Percentiles rank a stretch among this genome's conserved stretches.
These are phyloP conservation scores for Lentinula boryana DNA, from an alignment of 768 basidiomycete species.

Conservation along the genomic window DNA sequence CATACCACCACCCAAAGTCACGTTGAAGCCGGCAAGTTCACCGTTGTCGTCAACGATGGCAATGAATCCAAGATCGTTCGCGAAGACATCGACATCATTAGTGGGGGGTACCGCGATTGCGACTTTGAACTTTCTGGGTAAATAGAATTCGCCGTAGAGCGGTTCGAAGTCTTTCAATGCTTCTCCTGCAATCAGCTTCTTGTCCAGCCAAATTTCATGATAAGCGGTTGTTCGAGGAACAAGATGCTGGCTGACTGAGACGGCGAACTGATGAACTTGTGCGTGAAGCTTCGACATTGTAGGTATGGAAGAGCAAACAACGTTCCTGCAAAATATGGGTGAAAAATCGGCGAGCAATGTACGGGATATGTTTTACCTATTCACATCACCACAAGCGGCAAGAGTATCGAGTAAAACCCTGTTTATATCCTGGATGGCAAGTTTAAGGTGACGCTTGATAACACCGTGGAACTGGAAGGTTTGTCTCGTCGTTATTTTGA, in stretches of 20 bases:
- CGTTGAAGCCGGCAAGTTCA: slow-evolving; percentile 88
- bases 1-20: slow-evolving; percentile 94
- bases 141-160: slow-evolving; percentile 95
- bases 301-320: slow-evolving; percentile 88
- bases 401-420: slow-evolving; percentile 86
- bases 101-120: slow-evolving; percentile 94
- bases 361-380: slow-evolving; percentile 47
- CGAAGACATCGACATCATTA: slow-evolving; percentile 94
- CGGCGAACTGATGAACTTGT: slow-evolving; percentile 80
- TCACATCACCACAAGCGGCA: slow-evolving; percentile 98
- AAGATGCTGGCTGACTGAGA: slow-evolving; percentile 76
- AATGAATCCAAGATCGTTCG: slow-evolving; percentile 96
- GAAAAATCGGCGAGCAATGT: slow-evolving; percentile 7
- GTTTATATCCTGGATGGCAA: slow-evolving; percentile 96
- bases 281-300: slow-evolving; percentile 80
- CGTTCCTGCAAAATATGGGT: slow-evolving; percentile 50
- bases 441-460: slow-evolving; percentile 94
- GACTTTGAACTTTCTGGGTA: slow-evolving; percentile 98
- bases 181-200: slow-evolving; percentile 92
- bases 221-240: slow-evolving; percentile 91
- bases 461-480: slow-evolving; percentile 99
- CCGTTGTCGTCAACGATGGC: slow-evolving; percentile 78
- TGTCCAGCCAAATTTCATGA: slow-evolving; percentile 99
- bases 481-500: slow-evolving; percentile 96
- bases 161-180: slow-evolving; percentile 94